phyloP scores from a whole-genome alignment of 2,329 filamentous ascomycete genomes.

The Arthrobotrys sinensis region DNA sequence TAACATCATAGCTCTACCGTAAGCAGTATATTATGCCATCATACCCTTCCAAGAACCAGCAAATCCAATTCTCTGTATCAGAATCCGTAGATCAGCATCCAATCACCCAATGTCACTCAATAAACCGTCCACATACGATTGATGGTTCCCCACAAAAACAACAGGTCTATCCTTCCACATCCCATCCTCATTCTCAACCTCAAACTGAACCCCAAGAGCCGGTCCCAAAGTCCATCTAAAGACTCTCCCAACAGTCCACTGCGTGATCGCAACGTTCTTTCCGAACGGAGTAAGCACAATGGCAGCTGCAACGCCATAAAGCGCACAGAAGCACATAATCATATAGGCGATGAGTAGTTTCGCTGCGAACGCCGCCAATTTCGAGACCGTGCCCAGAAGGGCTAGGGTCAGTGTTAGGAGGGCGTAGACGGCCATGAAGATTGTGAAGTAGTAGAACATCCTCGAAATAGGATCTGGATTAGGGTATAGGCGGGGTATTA shows the following conservation, averaged over 20 bases:
- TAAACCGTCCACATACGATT: conserved; percentile 73
- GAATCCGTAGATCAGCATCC: background rate
- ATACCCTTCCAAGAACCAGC: conserved; percentile 79
- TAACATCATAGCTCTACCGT: background rate
- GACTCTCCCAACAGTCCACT: conserved; percentile 84
- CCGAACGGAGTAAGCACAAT: conserved; percentile 80
- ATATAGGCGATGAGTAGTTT: conserved; percentile 79
- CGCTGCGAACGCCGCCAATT: conserved; percentile 76
- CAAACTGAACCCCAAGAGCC: conserved; percentile 83
- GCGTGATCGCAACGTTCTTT: conserved; percentile 78
- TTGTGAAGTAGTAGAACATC: conserved; percentile 62
- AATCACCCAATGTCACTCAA: background rate
- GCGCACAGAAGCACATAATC: conserved; percentile 74
- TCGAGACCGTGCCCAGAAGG: conserved; percentile 63
- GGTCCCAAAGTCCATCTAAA: conserved; percentile 86
- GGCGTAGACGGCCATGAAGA: conserved; percentile 63
- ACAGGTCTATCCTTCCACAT: conserved; percentile 80
- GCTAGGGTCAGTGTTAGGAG: conserved; percentile 46
- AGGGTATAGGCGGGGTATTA: conserved; percentile 17
- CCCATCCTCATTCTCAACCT: conserved; percentile 77
- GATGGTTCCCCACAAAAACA: conserved; percentile 94
- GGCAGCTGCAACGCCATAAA: conserved; percentile 83
- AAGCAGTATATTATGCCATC: conserved; percentile 8
- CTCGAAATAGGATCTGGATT: conserved; percentile 34
- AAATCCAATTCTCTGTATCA: conserved; percentile 82